phyloP scores from a whole-genome alignment of 164 flowering plant genomes.

The Dillenia turbinata region DNA sequence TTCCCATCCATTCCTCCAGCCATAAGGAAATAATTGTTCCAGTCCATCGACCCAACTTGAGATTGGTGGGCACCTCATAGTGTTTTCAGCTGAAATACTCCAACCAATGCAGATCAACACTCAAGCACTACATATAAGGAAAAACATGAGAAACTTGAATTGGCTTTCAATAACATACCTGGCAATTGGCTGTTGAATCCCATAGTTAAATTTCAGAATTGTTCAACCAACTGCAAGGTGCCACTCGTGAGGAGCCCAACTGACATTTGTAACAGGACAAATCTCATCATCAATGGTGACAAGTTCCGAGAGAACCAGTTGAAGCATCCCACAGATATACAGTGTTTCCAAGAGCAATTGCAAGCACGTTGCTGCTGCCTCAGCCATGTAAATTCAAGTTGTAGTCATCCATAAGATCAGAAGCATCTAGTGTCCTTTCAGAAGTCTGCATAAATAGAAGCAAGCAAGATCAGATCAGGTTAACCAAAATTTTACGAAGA shows the following conservation, averaged over 20 bases:
- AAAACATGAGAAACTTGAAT: not conserved
- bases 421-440: constrained; percentile 20
- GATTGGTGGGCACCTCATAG: constrained; percentile 20
- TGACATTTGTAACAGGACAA: constrained; percentile 22
- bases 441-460: constrained; percentile 5
- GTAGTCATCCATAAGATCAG: constrained; percentile 22
- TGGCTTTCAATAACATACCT: constrained; percentile 1
- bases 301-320: constrained; percentile 21
- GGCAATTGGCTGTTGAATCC: constrained; percentile 12
- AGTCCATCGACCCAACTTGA: constrained; percentile 22
- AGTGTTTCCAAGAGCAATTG: constrained; percentile 23
- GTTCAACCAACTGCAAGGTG: constrained; percentile 21
- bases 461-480: too few species aligned
- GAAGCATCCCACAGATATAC: constrained; percentile 26
- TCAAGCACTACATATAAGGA: not conserved
- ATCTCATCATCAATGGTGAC: constrained; percentile 24
- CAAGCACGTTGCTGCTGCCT: constrained; percentile 22
- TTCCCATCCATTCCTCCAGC: constrained; percentile 20
- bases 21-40: constrained; percentile 25
- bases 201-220: constrained; percentile 20
- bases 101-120: not conserved
- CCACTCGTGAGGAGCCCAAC: constrained; percentile 21
- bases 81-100: constrained; percentile 18
- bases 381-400: constrained; percentile 25
- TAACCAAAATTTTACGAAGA: not conserved